A percentile compares a stretch with the other conserved stretches of the same genome.
These are phyloP conservation scores for Voacanga thouarsii DNA, from an alignment of 257 asterid genomes.

Conservation along the genomic window DNA sequence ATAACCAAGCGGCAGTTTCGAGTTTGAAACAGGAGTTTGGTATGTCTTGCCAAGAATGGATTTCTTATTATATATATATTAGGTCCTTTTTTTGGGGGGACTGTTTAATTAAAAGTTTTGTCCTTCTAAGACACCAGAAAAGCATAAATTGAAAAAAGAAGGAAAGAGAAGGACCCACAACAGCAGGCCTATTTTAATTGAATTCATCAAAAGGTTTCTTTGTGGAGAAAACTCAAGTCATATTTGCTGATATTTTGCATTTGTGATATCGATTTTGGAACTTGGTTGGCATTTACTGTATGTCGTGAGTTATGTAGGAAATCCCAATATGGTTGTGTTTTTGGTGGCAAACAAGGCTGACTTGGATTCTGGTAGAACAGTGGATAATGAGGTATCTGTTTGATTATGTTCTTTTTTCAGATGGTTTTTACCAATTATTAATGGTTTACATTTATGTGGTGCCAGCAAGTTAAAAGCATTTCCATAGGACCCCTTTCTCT, in stretches of 20 bases:
- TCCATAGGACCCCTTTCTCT: not conserved
- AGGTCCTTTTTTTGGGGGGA: too few species aligned
- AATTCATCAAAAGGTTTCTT: too few species aligned
- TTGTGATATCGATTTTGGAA: not conserved
- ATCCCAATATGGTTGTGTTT: slow-evolving; percentile 24
- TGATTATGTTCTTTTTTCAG: not conserved
- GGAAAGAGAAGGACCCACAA: too few species aligned
- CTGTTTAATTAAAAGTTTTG: too few species aligned
- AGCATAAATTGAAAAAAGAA: too few species aligned
- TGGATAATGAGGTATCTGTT: slow-evolving; percentile 23
- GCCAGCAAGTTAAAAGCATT: not conserved
- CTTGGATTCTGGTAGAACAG: slow-evolving; percentile 24
- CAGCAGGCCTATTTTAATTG: too few species aligned
- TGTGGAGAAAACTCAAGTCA: not conserved
- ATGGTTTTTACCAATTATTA: not conserved
- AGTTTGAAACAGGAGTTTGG: too few species aligned
- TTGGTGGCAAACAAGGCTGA: slow-evolving; percentile 38
- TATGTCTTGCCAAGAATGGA: too few species aligned
- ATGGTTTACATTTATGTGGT: not conserved
- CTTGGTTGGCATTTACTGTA: not conserved
- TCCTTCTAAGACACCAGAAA: too few species aligned
- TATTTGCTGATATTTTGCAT: not conserved
- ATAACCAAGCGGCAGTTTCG: too few species aligned
- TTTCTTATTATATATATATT: too few species aligned
- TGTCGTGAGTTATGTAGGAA: slow-evolving; percentile 13